phyloP scores from a whole-genome alignment of 2,329 filamentous ascomycete genomes.

The Ophiognomonia clavigignenti-juglandacearum region DNA sequence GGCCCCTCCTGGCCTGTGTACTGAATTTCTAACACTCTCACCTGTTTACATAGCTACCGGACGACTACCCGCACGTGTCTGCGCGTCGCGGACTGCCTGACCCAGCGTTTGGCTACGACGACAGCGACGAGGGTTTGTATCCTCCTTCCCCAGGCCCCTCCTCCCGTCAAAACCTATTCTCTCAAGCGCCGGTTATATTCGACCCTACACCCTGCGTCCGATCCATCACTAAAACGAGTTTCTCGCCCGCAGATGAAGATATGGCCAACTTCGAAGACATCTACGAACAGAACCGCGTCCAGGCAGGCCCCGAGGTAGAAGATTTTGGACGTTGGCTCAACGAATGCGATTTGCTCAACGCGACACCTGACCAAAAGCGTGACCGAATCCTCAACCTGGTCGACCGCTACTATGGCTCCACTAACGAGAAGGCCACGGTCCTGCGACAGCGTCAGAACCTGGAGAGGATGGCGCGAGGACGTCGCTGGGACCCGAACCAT shows the following conservation, averaged over 20 bases:
- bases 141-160: too few species aligned
- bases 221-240: background rate
- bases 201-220: too few species aligned
- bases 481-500: slow-evolving; percentile 25
- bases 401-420: slow-evolving; percentile 57
- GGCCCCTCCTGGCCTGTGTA: background rate
- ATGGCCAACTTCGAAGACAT: slow-evolving; percentile 28
- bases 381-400: slow-evolving; percentile 65
- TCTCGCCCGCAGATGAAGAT: slow-evolving; percentile 19
- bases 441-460: slow-evolving; percentile 37
- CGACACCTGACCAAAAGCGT: slow-evolving; percentile 49
- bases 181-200: background rate
- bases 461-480: slow-evolving; percentile 25
- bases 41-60: background rate
- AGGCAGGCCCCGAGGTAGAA: slow-evolving; percentile 77
- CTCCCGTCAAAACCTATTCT: too few species aligned
- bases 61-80: slow-evolving; percentile 8
- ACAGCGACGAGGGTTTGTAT: slow-evolving; percentile 17
- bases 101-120: slow-evolving; percentile 10
- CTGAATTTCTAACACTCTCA: slow-evolving; percentile 6
- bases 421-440: slow-evolving; percentile 38
- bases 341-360: slow-evolving; percentile 56
- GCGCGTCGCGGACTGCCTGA: slow-evolving; percentile 16
- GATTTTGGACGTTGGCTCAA: slow-evolving; percentile 80
- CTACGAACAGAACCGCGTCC: slow-evolving; percentile 37